Base-by-base conservation (phyloP, 2,329 filamentous ascomycete genomes). In the Trichoderma sp. region DNA sequence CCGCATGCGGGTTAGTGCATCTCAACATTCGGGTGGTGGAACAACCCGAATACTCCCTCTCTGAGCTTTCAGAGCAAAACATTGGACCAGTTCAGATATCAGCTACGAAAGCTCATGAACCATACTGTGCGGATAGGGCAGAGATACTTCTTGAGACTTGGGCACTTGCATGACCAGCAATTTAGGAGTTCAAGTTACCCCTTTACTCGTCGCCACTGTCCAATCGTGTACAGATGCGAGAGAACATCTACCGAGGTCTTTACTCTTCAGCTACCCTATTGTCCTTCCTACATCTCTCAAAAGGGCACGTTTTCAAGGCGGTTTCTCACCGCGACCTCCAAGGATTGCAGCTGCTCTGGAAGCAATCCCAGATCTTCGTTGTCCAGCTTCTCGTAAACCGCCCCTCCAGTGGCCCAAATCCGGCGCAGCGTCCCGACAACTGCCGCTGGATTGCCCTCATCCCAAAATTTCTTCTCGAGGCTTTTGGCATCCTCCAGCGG, bases 351-450 rank as follows among this genome's bases (percentile, higher is more conserved):
- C 28, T 83, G 77, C 9, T 80, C 80, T 4, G 79, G 79, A 7
- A 73, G 70, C 12, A 83, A 44, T 0, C 81, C 85, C 61, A 92
- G 80, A 1, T 81, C 70, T 30, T 80, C 82, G 70, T 92, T 92
- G 72, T 91, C 89, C 63, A 87, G 84, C 75, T 85, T 83, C 1
- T 86, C 83, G 72, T 92, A 92, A 52, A 92, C 74, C 0, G 90
- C 92, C 1, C 88, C 87, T 0, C 90, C 90, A 70, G 90, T 85
- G 0, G 85, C 84, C 90, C 90, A 92, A 58, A 92, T 92, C 19
- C 90, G 78, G 52, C 87, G 79, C 68, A 92, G 76, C 0, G 90
- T 91, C 56, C 82, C 80, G 1, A 78, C 68, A 0, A 85, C 85
- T 0, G 87, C 87, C 19, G 72, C 67, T 0, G 86, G 81, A 54